A percentile compares a stretch with the other conserved stretches of the same genome.
phyloP scores from a whole-genome alignment of 2,329 filamentous ascomycete species.

The Ophiostoma novo-ulmi region DNA sequence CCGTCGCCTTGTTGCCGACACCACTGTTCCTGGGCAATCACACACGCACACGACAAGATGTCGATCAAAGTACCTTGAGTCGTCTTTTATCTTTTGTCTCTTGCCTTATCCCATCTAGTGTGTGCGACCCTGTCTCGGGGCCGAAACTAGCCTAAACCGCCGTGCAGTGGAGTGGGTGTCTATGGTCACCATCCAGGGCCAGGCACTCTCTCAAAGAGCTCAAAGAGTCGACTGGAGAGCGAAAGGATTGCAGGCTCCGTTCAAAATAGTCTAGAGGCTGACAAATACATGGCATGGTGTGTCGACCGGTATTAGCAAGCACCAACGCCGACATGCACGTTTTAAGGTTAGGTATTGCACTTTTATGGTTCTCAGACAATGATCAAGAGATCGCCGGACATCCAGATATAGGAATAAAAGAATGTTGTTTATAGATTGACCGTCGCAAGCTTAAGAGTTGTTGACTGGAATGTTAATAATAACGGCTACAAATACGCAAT shows the following conservation, averaged over 20 bases:
- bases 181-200: neutral
- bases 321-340: neutral
- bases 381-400: neutral
- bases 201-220: neutral
- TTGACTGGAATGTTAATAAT: neutral
- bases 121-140: constrained; percentile 4
- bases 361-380: neutral
- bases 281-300: neutral
- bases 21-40: neutral
- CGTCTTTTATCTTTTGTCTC: neutral
- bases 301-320: neutral
- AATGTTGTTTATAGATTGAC: neutral
- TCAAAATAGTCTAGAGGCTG: neutral
- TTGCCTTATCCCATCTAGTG: neutral
- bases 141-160: neutral
- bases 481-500: neutral
- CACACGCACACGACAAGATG: neutral
- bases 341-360: neutral
- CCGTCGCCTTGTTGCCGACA: neutral
- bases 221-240: too few species aligned
- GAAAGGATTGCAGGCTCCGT: neutral
- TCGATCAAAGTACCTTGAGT: neutral
- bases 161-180: neutral
- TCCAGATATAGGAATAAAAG: neutral
- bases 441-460: neutral